phyloP scores from a whole-genome alignment of 2,329 filamentous ascomycete genomes.

The Colletotrichum incanum region DNA sequence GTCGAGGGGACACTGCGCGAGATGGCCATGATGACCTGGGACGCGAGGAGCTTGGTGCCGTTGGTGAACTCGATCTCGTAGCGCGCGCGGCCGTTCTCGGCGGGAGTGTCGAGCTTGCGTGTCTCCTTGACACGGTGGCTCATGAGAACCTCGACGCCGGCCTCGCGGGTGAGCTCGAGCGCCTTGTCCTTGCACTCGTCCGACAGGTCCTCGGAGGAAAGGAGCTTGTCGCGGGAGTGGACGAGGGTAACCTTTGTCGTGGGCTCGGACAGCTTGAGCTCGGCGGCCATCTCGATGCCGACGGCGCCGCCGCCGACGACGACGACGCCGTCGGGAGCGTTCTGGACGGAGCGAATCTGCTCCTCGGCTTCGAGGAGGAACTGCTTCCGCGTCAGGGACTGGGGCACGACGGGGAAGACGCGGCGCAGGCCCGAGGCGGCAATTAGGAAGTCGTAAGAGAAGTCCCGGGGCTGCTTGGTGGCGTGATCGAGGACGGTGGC shows the following conservation, averaged over 20 bases:
- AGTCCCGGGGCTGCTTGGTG: constrained; percentile 58
- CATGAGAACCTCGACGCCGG: constrained; percentile 77
- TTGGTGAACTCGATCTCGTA: constrained; percentile 72
- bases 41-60: constrained; percentile 72
- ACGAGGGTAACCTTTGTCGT: constrained; percentile 78
- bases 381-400: constrained; percentile 72
- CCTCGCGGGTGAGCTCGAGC: constrained; percentile 71
- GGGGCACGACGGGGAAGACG: constrained; percentile 81
- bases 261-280: constrained; percentile 80
- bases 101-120: constrained; percentile 58
- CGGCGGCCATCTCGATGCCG: constrained; percentile 86
- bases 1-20: constrained; percentile 76
- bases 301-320: constrained; percentile 86
- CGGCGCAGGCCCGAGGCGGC: constrained; percentile 79
- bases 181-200: constrained; percentile 77
- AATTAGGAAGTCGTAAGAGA: constrained; percentile 82
- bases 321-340: constrained; percentile 72
- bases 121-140: constrained; percentile 69
- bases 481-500: constrained; percentile 69
- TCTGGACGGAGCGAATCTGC: constrained; percentile 70
- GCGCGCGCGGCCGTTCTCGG: constrained; percentile 56
- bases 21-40: constrained; percentile 79
- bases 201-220: constrained; percentile 82
- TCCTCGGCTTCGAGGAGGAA: constrained; percentile 75
- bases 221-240: constrained; percentile 79